phyloP scores from a whole-genome alignment of 768 basidiomycete genomes.

The Pisolithus marmoratus region DNA sequence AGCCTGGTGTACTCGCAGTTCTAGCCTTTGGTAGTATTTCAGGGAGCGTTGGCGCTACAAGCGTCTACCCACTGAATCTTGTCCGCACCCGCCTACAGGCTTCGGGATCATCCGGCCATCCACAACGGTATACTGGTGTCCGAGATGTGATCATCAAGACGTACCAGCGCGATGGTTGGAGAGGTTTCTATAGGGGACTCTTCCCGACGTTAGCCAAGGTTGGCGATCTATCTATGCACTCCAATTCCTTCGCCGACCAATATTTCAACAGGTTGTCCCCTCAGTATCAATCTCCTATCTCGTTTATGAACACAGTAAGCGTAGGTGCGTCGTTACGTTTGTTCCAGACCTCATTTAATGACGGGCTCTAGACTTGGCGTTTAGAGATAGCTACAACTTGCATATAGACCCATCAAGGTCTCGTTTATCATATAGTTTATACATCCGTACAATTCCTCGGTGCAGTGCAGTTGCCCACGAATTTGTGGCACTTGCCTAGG shows the following conservation, averaged over 20 bases:
- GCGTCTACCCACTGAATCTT: slow-evolving; percentile 88
- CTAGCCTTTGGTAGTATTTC: slow-evolving; percentile 91
- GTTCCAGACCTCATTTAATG: slow-evolving; percentile 1
- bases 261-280: slow-evolving; percentile 69
- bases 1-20: slow-evolving; percentile 82
- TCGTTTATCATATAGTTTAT: slow-evolving; percentile 9
- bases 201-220: slow-evolving; percentile 93
- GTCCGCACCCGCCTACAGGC: slow-evolving; percentile 94
- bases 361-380: slow-evolving; percentile 50
- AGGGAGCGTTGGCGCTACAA: slow-evolving; percentile 89
- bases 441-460: slow-evolving; percentile 16
- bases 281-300: slow-evolving; percentile 97
- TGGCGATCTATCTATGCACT: slow-evolving; percentile 5
- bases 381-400: slow-evolving; percentile 29
- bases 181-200: slow-evolving; percentile 90
- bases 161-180: slow-evolving; percentile 81
- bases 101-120: slow-evolving; percentile 93
- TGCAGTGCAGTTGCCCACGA: slow-evolving; percentile 16
- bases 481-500: not conserved
- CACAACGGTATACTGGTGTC: slow-evolving; percentile 84
- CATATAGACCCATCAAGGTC: slow-evolving; percentile 16
- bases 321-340: slow-evolving; percentile 32
- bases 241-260: not conserved
- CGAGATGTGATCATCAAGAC: slow-evolving; percentile 80
- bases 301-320: slow-evolving; percentile 85